Conservation (phyloP, 202 grass and related monocot genomes). For the Sporobolus alterniflorus region DNA sequence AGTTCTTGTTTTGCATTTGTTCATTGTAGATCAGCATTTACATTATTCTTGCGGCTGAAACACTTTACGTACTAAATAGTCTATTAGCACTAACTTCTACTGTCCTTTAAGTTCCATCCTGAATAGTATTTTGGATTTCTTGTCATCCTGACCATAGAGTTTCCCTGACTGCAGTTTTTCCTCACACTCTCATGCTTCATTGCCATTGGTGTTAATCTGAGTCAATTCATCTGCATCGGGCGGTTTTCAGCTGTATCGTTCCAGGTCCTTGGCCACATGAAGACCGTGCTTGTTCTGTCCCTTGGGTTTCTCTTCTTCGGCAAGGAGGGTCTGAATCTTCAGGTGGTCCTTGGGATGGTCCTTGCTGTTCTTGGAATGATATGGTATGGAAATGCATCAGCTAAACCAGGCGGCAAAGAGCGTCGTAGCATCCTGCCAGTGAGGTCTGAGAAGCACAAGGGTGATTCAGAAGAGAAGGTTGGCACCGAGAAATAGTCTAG, state of each 20-base stretch:
- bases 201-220: slow-evolving; percentile 94
- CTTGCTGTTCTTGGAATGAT: slow-evolving; percentile 93
- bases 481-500: slow-evolving; percentile 42
- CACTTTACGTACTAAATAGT: too few relatives aligned
- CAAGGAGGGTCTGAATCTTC: slow-evolving; percentile 87
- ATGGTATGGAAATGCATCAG: slow-evolving; percentile 92
- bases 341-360: slow-evolving; percentile 93
- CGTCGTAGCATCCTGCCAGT: slow-evolving; percentile 47
- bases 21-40: not conserved
- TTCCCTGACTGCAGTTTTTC: slow-evolving; percentile 60
- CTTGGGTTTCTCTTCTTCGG: slow-evolving; percentile 96
- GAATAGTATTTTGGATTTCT: not conserved
- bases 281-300: slow-evolving; percentile 88
- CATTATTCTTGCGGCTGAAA: not conserved
- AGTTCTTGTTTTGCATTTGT: not conserved
- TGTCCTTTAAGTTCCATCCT: not conserved
- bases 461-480: slow-evolving; percentile 41
- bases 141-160: not conserved
- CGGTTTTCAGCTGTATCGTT: slow-evolving; percentile 93
- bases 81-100: not conserved
- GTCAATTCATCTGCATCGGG: slow-evolving; percentile 99
- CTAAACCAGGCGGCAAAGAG: slow-evolving; percentile 94
- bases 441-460: slow-evolving; percentile 48
- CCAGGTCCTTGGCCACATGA: slow-evolving; percentile 98
- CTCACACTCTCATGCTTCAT: slow-evolving; percentile 85